phyloP scores from a whole-genome alignment of 129 eudicot species.

The Tanacetum coccineum region DNA sequence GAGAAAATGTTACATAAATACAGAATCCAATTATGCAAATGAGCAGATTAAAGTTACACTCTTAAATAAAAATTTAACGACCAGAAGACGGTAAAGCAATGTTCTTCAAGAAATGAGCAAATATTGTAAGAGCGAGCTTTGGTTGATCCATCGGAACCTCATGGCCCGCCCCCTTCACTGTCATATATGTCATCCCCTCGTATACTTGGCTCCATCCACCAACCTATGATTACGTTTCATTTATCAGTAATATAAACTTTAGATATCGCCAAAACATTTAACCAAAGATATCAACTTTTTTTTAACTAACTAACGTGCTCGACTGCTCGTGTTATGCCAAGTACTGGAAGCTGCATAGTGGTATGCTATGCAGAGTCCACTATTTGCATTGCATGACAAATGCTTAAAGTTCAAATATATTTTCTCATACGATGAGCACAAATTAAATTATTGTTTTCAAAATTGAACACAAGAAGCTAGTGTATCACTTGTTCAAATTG shows the following conservation, averaged over 20 bases:
- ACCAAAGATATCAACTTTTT: too few species aligned
- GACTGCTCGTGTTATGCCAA: too few species aligned
- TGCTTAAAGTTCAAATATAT: too few species aligned
- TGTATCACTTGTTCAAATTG: too few species aligned
- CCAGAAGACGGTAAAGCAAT: slow-evolving; percentile 38
- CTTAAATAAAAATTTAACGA: slow-evolving; percentile 5
- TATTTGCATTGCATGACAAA: too few species aligned
- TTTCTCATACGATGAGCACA: too few species aligned
- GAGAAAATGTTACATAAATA: neutral
- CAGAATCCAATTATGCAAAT: neutral
- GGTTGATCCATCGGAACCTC: slow-evolving; percentile 68
- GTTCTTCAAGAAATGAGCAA: slow-evolving; percentile 51
- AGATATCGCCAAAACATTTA: too few species aligned
- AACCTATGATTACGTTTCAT: slow-evolving; percentile 36
- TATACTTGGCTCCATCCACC: slow-evolving; percentile 85
- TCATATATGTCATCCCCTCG: slow-evolving; percentile 57
- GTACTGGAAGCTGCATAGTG: too few species aligned
- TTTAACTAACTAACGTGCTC: too few species aligned
- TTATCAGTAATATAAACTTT: neutral
- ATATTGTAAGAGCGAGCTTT: slow-evolving; percentile 41
- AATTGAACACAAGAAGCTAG: too few species aligned
- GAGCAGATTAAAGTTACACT: neutral
- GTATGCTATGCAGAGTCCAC: too few species aligned
- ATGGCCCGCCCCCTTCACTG: slow-evolving; percentile 75
- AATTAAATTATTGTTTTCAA: too few species aligned